Percentiles rank a stretch among this genome's conserved stretches.
Conservation (phyloP, 805 yeast genomes). For the Lipomyces mesembrius region DNA sequence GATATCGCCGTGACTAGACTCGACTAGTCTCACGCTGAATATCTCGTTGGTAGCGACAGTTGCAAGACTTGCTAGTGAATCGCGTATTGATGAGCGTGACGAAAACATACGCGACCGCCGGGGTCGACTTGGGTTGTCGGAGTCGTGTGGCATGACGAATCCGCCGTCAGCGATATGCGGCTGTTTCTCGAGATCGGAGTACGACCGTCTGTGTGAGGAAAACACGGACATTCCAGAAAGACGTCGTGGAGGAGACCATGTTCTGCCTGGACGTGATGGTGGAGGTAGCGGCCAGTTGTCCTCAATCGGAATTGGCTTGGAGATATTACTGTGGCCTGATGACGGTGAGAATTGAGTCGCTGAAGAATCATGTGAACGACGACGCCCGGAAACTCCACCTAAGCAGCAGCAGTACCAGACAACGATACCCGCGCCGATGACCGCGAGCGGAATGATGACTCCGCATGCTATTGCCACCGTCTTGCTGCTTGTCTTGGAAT, state of each 20-base stretch:
- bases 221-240: slow-evolving; percentile 32
- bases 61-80: slow-evolving; percentile 40
- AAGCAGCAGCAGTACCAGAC: slow-evolving; percentile 61
- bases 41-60: slow-evolving; percentile 41
- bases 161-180: slow-evolving; percentile 26
- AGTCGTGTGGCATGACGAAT: slow-evolving; percentile 34
- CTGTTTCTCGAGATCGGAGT: slow-evolving; percentile 34
- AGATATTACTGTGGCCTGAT: slow-evolving; percentile 16
- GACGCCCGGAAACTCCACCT: slow-evolving; percentile 28
- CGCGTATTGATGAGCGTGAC: slow-evolving; percentile 32
- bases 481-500: slow-evolving; percentile 46
- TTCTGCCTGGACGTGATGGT: slow-evolving; percentile 17
- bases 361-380: slow-evolving; percentile 18
- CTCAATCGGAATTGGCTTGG: slow-evolving; percentile 35
- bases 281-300: slow-evolving; percentile 38
- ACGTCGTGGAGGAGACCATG: slow-evolving; percentile 26
- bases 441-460: slow-evolving; percentile 72
- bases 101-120: slow-evolving; percentile 33
- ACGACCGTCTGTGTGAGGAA: slow-evolving; percentile 29
- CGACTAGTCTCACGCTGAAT: slow-evolving; percentile 39
- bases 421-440: slow-evolving; percentile 55
- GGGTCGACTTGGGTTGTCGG: slow-evolving; percentile 34
- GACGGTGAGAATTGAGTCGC: slow-evolving; percentile 26
- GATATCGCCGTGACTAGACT: slow-evolving; percentile 30
- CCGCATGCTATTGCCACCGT: slow-evolving; percentile 88